These are phyloP conservation scores for Zygosaccharomyces bisporus DNA, from an alignment of 805 yeast species.

Conservation along the genomic window DNA sequence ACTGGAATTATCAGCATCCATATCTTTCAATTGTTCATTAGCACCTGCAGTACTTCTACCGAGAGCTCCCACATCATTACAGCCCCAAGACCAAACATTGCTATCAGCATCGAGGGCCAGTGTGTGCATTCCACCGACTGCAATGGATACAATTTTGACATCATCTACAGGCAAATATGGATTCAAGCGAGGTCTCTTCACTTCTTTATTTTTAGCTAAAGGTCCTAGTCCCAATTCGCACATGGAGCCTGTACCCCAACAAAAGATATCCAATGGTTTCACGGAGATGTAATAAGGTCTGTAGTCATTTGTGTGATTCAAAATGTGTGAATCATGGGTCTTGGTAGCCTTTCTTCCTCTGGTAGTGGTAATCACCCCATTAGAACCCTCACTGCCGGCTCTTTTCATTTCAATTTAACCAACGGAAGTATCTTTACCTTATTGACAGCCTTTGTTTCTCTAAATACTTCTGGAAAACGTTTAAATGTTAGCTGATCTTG, in stretches of 20 bases:
- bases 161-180: constrained; percentile 63
- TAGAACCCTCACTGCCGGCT: constrained; percentile 17
- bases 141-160: constrained; percentile 74
- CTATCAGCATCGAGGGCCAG: constrained; percentile 75
- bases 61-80: constrained; percentile 84
- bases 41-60: constrained; percentile 79
- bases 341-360: constrained; percentile 21
- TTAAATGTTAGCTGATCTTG: neutral
- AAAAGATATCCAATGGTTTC: constrained; percentile 67
- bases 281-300: constrained; percentile 33
- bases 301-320: constrained; percentile 36
- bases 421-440: too few relatives aligned
- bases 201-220: constrained; percentile 83
- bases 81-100: constrained; percentile 97
- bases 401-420: constrained; percentile 25
- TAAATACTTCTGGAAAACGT: too few relatives aligned
- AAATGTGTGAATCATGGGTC: constrained; percentile 22
- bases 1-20: constrained; percentile 54
- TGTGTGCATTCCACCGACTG: constrained; percentile 96
- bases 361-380: constrained; percentile 7
- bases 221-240: constrained; percentile 98
- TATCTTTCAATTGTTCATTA: constrained; percentile 62
- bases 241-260: constrained; percentile 97
- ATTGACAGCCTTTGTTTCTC: too few relatives aligned
- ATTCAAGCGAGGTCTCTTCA: constrained; percentile 91